Evolutionary conservation across 2,329 filamentous ascomycete genomes (phyloP), one percentile per base, ranked within the genome.

Genomic region (Venturia aucupariae): DNA sequence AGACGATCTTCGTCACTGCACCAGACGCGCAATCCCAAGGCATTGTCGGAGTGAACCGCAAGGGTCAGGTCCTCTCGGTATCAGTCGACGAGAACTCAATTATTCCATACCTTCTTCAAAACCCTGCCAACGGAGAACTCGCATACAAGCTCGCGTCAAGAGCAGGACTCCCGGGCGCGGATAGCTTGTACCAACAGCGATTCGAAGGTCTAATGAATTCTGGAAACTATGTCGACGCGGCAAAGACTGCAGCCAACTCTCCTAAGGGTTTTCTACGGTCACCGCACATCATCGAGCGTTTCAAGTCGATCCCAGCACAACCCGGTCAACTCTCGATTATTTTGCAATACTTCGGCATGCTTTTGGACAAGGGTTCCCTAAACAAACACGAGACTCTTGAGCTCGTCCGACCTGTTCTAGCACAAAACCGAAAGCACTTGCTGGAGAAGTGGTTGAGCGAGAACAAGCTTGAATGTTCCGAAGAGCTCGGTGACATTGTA

Each of bases 381-480:
- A 99, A 99, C 79, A 87, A 88, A 74, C 90, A 96, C 69, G 94
- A 99, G 78, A 96, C 92, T 59, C 81, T 99, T 46, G 94, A 99
- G 79, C 83, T 99, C 67, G 92, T 94, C 11, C 87, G 92, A 69
- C 94, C 94, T 24, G 94, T 99, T 24, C 83, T 99, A 65, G 86
- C 89, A 65, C 94, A 99, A 77, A 94, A 92, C 75, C 87, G 94
- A 68, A 97, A 97, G 79, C 91, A 97, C 73, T 81, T 99, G 32
- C 84, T 99, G 35, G 94, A 97, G 79, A 99, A 99, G 78, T 99
- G 95, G 95, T 84, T 97, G 76, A 89, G 89, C 73, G 94, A 97
- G 78, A 89, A 91, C 77, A 99, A 99, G 81, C 84, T 99, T 54
- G 90, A 95, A 75, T 92, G 90, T 78, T 97, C 94, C 0, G 94